A percentile compares a stretch with the other conserved stretches of the same genome.
These are phyloP conservation scores for Pythium plurisporium DNA, from an alignment of 352 stramenopile genomes.

Conservation along the genomic window DNA sequence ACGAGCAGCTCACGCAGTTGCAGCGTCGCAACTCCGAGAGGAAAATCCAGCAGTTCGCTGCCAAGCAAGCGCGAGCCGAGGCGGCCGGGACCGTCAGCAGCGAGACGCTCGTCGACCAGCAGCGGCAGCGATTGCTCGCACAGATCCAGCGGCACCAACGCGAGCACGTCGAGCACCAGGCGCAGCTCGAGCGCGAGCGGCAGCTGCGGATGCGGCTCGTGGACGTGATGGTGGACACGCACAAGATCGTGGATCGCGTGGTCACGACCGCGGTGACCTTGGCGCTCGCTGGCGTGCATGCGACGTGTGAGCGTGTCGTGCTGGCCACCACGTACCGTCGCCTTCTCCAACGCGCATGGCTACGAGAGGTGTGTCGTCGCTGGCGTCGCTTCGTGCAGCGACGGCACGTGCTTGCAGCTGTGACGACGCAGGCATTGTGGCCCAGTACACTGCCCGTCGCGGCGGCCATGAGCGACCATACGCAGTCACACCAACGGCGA, in stretches of 20 bases:
- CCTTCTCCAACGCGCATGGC: constrained; percentile 1
- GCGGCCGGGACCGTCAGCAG: not conserved
- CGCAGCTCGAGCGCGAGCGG: not conserved
- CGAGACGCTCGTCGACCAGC: not conserved
- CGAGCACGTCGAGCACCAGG: not conserved
- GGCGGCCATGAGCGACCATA: too few relatives aligned
- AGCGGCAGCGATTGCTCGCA: not conserved
- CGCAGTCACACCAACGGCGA: not conserved
- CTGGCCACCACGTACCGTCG: not conserved
- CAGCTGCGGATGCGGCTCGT: constrained; percentile 1
- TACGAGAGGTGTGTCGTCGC: not conserved
- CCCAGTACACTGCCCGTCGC: too few relatives aligned
- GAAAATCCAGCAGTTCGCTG: constrained; percentile 11
- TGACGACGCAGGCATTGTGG: constrained; percentile 15
- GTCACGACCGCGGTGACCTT: not conserved
- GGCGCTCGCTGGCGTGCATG: not conserved
- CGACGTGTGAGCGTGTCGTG: not conserved
- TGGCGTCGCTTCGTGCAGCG: constrained; percentile 11
- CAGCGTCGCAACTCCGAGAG: constrained; percentile 4
- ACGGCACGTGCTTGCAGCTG: not conserved
- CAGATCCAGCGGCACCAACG: not conserved
- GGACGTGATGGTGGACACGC: constrained; percentile 8
- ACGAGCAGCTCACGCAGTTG: constrained; percentile 6
- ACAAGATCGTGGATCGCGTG: not conserved
- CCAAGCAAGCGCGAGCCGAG: constrained; percentile 13